A percentile compares a stretch with the other conserved stretches of the same genome.
phyloP scores from a whole-genome alignment of 768 basidiomycete genomes.

The Termitomyces sp. region DNA sequence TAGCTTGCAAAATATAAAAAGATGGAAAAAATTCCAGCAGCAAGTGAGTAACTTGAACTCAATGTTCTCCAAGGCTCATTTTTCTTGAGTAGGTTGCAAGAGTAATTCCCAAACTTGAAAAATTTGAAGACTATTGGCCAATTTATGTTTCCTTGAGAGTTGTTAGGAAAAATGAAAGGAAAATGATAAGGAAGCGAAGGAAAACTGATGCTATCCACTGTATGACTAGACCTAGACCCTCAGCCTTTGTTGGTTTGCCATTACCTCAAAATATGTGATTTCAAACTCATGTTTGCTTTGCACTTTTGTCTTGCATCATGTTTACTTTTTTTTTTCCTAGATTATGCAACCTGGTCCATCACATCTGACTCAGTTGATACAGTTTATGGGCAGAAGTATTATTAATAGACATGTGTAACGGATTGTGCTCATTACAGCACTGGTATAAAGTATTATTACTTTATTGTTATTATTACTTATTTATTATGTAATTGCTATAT shows the following conservation, averaged over 20 bases:
- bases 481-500: too few relatives aligned
- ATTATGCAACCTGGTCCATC: not conserved
- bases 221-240: not conserved
- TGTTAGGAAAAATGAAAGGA: not conserved
- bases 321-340: not conserved
- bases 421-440: too few relatives aligned
- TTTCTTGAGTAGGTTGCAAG: not conserved
- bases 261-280: not conserved
- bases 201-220: not conserved
- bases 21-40: not conserved
- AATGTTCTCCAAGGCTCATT: not conserved
- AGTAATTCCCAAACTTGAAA: not conserved
- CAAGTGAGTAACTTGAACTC: not conserved
- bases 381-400: too few relatives aligned
- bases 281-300: too few relatives aligned
- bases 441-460: too few relatives aligned
- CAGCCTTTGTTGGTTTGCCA: not conserved
- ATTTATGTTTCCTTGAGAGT: not conserved
- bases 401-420: too few relatives aligned
- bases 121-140: not conserved
- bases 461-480: too few relatives aligned
- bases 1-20: not conserved
- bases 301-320: not conserved
- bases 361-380: too few relatives aligned
- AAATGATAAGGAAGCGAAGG: not conserved